These are phyloP conservation scores for Pseudocercospora vitis DNA, from an alignment of 2,329 filamentous ascomycete species.

Conservation along the genomic window DNA sequence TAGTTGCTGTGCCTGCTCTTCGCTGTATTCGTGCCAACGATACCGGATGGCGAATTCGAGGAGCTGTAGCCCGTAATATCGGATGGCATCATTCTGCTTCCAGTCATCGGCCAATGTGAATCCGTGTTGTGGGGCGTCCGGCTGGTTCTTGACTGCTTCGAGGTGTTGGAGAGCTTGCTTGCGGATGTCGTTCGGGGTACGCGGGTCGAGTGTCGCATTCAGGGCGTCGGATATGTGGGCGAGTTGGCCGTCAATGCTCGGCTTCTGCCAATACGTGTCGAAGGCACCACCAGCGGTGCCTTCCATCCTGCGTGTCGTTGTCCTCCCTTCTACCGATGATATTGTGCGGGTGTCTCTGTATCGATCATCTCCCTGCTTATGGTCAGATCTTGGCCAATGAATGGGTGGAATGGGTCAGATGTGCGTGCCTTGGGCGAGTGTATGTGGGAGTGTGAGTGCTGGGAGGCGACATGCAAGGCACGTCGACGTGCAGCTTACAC, in stretches of 20 bases:
- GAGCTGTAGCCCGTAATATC: slow-evolving; percentile 90
- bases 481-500: not conserved
- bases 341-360: not conserved
- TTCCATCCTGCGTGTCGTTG: slow-evolving; percentile 13
- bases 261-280: slow-evolving; percentile 26
- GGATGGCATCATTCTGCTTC: slow-evolving; percentile 74
- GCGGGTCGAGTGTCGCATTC: slow-evolving; percentile 79
- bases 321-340: not conserved
- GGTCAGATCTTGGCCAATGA: too few species aligned
- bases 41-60: slow-evolving; percentile 88
- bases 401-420: too few species aligned
- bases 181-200: slow-evolving; percentile 76
- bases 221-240: slow-evolving; percentile 61
- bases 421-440: too few species aligned
- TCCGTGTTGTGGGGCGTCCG: slow-evolving; percentile 79
- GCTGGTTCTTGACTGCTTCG: slow-evolving; percentile 76
- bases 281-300: slow-evolving; percentile 21
- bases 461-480: not conserved
- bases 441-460: too few species aligned
- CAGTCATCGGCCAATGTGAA: slow-evolving; percentile 76
- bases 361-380: too few species aligned
- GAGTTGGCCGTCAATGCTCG: slow-evolving; percentile 41
- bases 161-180: slow-evolving; percentile 82
- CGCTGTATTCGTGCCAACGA: slow-evolving; percentile 72
- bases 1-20: slow-evolving; percentile 66